Percentiles rank a stretch among this genome's conserved stretches.
Conservation (phyloP, 2,329 filamentous ascomycete genomes). For the Westerdykella aurantiaca region DNA sequence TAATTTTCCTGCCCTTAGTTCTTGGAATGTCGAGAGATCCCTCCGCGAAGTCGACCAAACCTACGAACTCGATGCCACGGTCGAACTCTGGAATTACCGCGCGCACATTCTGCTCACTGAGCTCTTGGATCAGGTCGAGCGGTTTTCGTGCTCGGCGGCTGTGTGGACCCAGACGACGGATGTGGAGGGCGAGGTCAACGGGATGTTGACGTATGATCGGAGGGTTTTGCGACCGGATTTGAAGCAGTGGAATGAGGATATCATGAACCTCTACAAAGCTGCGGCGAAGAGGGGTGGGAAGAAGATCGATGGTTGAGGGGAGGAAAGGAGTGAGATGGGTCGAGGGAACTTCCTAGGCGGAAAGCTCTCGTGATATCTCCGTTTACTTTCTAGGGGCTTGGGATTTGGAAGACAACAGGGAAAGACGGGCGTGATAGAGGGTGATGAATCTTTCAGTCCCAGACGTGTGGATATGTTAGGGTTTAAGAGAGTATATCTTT, state of each 20-base stretch:
- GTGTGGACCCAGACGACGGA: conserved; percentile 71
- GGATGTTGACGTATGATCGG: conserved; percentile 63
- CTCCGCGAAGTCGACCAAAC: conserved; percentile 59
- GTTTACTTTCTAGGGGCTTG: no score
- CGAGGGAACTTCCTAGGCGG: no score
- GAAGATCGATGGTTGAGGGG: no score
- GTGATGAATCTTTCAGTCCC: no score
- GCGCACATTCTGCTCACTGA: conserved; percentile 49
- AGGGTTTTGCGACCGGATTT: conserved; percentile 53
- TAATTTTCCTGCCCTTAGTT: conserved; percentile 31
- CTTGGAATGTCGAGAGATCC: conserved; percentile 59
- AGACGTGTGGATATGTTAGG: no score
- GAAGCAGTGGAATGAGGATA: conserved; percentile 56
- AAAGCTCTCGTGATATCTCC: no score
- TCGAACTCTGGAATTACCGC: conserved; percentile 62
- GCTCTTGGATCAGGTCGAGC: conserved; percentile 46
- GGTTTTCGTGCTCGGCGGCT: conserved; percentile 59
- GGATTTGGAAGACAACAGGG: no score
- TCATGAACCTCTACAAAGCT: conserved; percentile 55
- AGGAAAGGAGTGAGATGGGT: no score
- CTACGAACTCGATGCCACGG: conserved; percentile 57
- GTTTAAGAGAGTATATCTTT: no score
- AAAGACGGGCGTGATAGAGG: no score
- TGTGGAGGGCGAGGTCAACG: conserved; percentile 70
- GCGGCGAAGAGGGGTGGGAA: conserved; percentile 8